Percentiles rank a stretch among this genome's conserved stretches.
These are phyloP conservation scores for Mycogone perniciosa DNA, from an alignment of 2,329 filamentous ascomycete species.

Conservation along the genomic window DNA sequence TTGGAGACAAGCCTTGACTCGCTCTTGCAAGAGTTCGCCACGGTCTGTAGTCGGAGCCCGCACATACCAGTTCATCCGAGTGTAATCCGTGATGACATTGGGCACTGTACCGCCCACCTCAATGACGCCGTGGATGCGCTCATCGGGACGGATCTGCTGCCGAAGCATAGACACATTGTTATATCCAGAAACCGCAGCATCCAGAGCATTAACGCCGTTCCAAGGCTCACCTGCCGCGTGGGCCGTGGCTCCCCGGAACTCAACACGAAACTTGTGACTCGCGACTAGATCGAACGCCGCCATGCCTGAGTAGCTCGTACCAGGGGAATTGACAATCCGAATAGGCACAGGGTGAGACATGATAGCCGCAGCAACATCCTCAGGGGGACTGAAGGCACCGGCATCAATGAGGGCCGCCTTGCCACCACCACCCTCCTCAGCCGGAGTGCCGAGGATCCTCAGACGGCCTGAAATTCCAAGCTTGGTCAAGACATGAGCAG, in stretches of 20 bases:
- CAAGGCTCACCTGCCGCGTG: slow-evolving; percentile 33
- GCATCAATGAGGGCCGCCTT: slow-evolving; percentile 27
- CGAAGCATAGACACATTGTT: slow-evolving; percentile 30
- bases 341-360: slow-evolving; percentile 23
- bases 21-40: slow-evolving; percentile 21
- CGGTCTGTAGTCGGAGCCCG: slow-evolving; percentile 28
- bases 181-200: slow-evolving; percentile 31
- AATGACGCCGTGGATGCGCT: slow-evolving; percentile 33
- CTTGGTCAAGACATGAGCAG: slow-evolving; percentile 27
- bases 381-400: slow-evolving; percentile 21
- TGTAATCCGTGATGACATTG: slow-evolving; percentile 35
- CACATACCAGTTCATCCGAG: slow-evolving; percentile 34
- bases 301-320: slow-evolving; percentile 14
- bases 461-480: slow-evolving; percentile 28
- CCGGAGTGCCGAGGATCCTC: slow-evolving; percentile 36
- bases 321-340: neutral
- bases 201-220: slow-evolving; percentile 33
- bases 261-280: slow-evolving; percentile 26
- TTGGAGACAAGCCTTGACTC: slow-evolving; percentile 32
- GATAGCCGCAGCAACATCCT: slow-evolving; percentile 23
- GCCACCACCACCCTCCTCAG: slow-evolving; percentile 38
- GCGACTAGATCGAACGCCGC: slow-evolving; percentile 27
- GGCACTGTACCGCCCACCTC: slow-evolving; percentile 30
- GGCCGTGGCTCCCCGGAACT: slow-evolving; percentile 28
- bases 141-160: slow-evolving; percentile 32